Base-by-base conservation (phyloP, 177 flowering plant species). In the Telopea speciosissima region DNA sequence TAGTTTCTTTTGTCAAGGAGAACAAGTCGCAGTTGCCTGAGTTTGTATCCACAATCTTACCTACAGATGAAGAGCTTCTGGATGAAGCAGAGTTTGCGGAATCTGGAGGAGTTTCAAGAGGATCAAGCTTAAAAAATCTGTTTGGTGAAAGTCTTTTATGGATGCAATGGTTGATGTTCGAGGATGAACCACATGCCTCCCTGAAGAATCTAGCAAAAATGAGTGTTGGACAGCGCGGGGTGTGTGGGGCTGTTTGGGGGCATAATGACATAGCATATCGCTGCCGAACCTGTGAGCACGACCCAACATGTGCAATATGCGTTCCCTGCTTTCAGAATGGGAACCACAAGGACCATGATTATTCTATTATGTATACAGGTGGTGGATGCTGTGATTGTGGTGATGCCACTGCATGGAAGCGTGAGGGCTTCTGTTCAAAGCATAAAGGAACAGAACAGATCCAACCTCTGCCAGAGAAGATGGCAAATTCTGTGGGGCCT, bases 381-480 rank as follows among this genome's bases (percentile, higher is more conserved):
- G 97, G 98, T 66, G 99, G 99, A 63, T 96, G 99, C 66, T 96
- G 99, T 81, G 99, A 96, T 77, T 96, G 99, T 79, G 99, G 99
- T 44, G 99, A 96, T 81, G 88, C 78, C 65, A 93, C 95, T 36
- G 99, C 99, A 24, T 96, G 97, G 97, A 96, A 93, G 75, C 88
- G 88, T 1, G 90, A 89, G 75, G 99, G 99, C 8, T 96, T 96
- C 75, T 96, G 99, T 84, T 89, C 97, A 28, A 88, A 82, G 73
- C 99, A 96, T 77, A 89, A 82, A 80, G 98, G 99, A 65, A 87
- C 90, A 10, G 97, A 89, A 68, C 88, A 90, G 82, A 89, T 96
- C 70, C 85, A 82, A 69, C 93, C 97, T 22, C 96, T 96, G 49
- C 83, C 89, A 0, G 87, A 85, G 70, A 82, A 86, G 62, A 71